Conservation (phyloP, 116 monocot genomes). For the Trichopus zeylanicus region DNA sequence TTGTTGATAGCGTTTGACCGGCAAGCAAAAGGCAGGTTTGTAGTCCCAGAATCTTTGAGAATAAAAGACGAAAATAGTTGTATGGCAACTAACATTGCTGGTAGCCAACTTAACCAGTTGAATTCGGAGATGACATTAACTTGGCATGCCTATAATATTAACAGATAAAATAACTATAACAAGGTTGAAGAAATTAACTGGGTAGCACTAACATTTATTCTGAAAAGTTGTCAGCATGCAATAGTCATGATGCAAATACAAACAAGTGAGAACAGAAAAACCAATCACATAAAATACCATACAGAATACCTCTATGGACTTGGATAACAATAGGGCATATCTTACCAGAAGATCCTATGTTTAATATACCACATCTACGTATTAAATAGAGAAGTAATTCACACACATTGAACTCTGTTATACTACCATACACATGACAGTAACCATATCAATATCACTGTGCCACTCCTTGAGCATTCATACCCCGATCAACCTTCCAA, state of each 20-base stretch:
- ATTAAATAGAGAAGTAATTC: too few species aligned
- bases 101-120: slow-evolving; percentile 5
- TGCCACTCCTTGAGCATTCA: too few species aligned
- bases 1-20: slow-evolving; percentile 39
- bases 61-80: slow-evolving; percentile 5
- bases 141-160: slow-evolving; percentile 18
- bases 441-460: too few species aligned
- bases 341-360: too few species aligned
- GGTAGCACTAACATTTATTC: not conserved
- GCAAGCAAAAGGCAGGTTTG: slow-evolving; percentile 46
- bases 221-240: not conserved
- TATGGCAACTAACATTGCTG: not conserved
- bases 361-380: too few species aligned
- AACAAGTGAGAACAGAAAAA: not conserved
- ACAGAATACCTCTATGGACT: too few species aligned
- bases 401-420: too few species aligned
- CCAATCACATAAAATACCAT: not conserved
- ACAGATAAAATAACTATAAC: not conserved
- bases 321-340: too few species aligned
- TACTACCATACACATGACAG: too few species aligned
- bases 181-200: not conserved
- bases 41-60: slow-evolving; percentile 12
- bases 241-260: not conserved
- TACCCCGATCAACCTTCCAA: too few species aligned
- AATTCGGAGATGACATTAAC: slow-evolving; percentile 7